These are phyloP conservation scores for Fraxinus sp. DNA, from an alignment of 305 asterid species.

Conservation along the genomic window DNA sequence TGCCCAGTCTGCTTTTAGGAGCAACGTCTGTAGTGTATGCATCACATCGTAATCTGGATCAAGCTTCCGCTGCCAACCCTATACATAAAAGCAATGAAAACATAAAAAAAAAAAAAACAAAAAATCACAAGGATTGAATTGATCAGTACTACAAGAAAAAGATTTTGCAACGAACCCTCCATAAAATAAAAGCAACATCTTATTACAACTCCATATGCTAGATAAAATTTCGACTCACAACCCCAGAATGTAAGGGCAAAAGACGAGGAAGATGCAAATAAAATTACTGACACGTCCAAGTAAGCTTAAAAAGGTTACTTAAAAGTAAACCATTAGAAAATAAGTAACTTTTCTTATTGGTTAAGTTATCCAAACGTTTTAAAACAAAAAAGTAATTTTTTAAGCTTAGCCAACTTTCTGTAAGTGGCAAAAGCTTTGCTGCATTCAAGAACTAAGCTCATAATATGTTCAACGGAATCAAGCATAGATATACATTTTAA, in stretches of 20 bases:
- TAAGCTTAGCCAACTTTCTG: neutral
- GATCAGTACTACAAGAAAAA: neutral
- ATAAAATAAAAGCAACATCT: too few species aligned
- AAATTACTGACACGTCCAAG: too few species aligned
- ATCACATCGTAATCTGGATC: constrained; percentile 75
- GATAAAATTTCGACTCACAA: neutral
- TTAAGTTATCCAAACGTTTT: neutral
- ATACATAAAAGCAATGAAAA: constrained; percentile 4
- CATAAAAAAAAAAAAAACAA: too few species aligned
- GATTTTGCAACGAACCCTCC: neutral
- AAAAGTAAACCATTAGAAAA: neutral
- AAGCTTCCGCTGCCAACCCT: constrained; percentile 98
- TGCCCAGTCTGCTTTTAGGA: constrained; percentile 86
- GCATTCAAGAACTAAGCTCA: neutral
- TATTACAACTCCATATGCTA: neutral
- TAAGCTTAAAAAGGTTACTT: neutral
- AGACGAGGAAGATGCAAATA: too few species aligned
- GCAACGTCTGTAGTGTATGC: constrained; percentile 68
- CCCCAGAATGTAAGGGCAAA: too few species aligned
- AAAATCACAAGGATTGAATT: neutral
- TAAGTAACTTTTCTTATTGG: neutral
- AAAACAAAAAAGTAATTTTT: neutral
- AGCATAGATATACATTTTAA: neutral
- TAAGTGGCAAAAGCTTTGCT: neutral
- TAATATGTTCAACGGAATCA: neutral